These are phyloP conservation scores for Xylariales sp. DNA, from an alignment of 2,329 filamentous ascomycete species.

Conservation along the genomic window DNA sequence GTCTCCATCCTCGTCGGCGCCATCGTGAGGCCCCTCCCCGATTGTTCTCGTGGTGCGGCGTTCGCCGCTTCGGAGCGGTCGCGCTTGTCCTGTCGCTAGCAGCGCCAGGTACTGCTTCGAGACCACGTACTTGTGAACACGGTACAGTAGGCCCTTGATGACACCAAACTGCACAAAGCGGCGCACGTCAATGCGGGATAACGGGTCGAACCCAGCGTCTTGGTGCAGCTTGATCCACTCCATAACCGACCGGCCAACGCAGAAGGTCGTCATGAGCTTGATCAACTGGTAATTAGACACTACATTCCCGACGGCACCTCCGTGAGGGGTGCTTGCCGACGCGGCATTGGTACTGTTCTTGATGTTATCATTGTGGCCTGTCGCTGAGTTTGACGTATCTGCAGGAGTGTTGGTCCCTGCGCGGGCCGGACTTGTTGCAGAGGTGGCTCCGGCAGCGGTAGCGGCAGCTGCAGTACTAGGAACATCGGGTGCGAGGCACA, in stretches of 20 bases:
- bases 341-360: not conserved
- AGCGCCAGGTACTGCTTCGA: slow-evolving; percentile 57
- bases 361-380: slow-evolving; percentile 18
- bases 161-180: slow-evolving; percentile 93
- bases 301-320: slow-evolving; percentile 19
- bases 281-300: slow-evolving; percentile 64
- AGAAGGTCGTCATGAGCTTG: slow-evolving; percentile 80
- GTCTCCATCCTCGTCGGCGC: slow-evolving; percentile 22
- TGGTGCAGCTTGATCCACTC: slow-evolving; percentile 81
- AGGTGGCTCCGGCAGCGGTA: not conserved
- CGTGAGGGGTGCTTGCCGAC: slow-evolving; percentile 11
- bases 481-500: slow-evolving; percentile 45
- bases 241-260: slow-evolving; percentile 76
- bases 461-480: not conserved
- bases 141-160: slow-evolving; percentile 91
- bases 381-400: slow-evolving; percentile 13
- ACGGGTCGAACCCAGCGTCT: slow-evolving; percentile 57
- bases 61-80: slow-evolving; percentile 19
- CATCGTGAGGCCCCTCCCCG: not conserved
- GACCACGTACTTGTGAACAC: slow-evolving; percentile 87
- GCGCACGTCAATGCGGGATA: slow-evolving; percentile 78
- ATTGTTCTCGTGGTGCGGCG: not conserved
- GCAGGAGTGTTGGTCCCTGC: slow-evolving; percentile 6
- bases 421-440: not conserved
- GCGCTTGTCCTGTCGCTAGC: slow-evolving; percentile 49